Base-by-base conservation (phyloP, 441 rosid genomes). In the Breynia disticha region DNA sequence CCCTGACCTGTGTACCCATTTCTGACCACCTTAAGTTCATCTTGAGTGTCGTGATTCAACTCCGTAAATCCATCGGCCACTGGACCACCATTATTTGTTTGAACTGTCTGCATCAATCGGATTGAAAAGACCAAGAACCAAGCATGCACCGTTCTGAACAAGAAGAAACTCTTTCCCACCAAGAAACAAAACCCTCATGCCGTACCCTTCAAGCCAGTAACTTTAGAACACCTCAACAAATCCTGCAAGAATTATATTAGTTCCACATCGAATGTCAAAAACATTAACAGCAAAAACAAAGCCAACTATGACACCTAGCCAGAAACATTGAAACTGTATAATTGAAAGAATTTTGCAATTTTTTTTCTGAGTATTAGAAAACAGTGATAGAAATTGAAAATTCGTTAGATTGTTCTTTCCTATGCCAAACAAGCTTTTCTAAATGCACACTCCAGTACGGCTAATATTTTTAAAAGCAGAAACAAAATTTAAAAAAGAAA, bases 101-200 rank as follows among this genome's bases (percentile, higher is more conserved):
- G 64, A 64, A 56, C 61, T 16, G 44, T 46, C 60, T 52, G 56
- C 72, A 69, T 77, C 66, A 69, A 69, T 71, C 66, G 50, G 76
- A 66, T 65, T 74, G 69, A 59, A 56, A 28, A 50, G 44, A 41
- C 44, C 44, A 41, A 41, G 10, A 9, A 41, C 44, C 15, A 41
- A 41, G 44, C n/a, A 41, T 41, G 44, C 44, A 41, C 44, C n/a
- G 10, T 5, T 4, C 35, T 5, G 35, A 28, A 5, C 35, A 28
- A 3, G 35, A 28, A 28, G 35, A 28, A 28, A 28, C 35, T 1
- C 44, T 15, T 41, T 1, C 13, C 13, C n/a, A 11, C 44, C 44
- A 6, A 4, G 13, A 41, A 15, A 41, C 0, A 9, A 15, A 41
- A 9, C n/a, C 15, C 2, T 11, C 44, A 41, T 41, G 15, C 44